Percentiles rank a stretch among this genome's conserved stretches.
Conservation (phyloP, 495 filamentous ascomycete genomes). For the Articulospora tetracladia region DNA sequence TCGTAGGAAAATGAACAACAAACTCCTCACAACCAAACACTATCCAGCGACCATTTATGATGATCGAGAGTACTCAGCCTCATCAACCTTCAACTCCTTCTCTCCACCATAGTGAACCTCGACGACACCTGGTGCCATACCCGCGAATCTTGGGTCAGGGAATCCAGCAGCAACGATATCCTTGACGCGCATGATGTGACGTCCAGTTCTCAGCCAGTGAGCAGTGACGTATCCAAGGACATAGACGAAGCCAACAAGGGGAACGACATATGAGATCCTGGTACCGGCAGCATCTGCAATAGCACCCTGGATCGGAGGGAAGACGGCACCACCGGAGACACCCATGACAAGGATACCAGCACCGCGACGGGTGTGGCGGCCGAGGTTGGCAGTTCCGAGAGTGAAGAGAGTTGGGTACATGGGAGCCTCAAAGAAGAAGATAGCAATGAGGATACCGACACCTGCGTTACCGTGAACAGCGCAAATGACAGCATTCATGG, state of each 20-base stretch:
- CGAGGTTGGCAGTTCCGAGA: conserved; percentile 62
- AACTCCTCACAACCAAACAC: neutral
- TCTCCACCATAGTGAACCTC: neutral
- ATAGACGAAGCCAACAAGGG: conserved; percentile 29
- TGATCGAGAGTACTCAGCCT: conserved; percentile 12
- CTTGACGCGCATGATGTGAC: conserved; percentile 19
- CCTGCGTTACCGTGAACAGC: conserved; percentile 45
- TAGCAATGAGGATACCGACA: conserved; percentile 58
- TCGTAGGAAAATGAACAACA: neutral
- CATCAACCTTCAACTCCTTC: conserved; percentile 16
- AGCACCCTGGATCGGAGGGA: conserved; percentile 60
- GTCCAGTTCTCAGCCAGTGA: conserved; percentile 25
- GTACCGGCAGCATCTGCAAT: conserved; percentile 53
- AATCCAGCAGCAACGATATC: conserved; percentile 8
- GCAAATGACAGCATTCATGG: conserved; percentile 56
- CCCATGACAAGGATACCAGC: conserved; percentile 59
- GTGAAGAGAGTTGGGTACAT: conserved; percentile 72
- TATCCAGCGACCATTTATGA: neutral
- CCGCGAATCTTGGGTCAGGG: neutral
- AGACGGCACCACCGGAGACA: conserved; percentile 60
- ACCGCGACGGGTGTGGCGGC: conserved; percentile 65
- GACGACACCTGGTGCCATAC: neutral
- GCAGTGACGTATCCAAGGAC: conserved; percentile 28
- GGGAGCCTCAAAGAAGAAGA: conserved; percentile 64
- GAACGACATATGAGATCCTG: conserved; percentile 43